These are phyloP conservation scores for Talaromyces liani DNA, from an alignment of 495 filamentous ascomycete genomes.

Conservation along the genomic window DNA sequence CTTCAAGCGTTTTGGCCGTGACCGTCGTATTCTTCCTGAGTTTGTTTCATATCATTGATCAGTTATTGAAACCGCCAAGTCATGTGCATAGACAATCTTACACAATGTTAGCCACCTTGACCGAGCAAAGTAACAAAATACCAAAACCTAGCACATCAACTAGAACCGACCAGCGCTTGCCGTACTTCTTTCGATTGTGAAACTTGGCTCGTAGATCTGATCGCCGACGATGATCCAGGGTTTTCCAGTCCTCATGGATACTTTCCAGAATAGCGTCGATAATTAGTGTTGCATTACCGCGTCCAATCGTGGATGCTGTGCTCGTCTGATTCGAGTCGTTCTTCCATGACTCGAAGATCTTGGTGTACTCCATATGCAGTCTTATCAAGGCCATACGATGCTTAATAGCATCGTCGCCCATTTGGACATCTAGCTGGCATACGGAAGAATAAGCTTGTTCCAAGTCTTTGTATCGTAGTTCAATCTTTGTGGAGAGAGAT, in stretches of 20 bases:
- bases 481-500: too few relatives aligned
- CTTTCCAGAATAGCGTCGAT: neutral
- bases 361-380: neutral
- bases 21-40: neutral
- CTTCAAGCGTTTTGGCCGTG: neutral
- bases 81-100: neutral
- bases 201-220: neutral
- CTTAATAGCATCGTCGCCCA: neutral
- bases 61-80: neutral
- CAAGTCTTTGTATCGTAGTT: neutral
- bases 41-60: neutral
- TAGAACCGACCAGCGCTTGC: neutral
- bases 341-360: neutral
- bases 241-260: neutral
- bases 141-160: neutral
- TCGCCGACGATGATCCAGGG: neutral
- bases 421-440: neutral
- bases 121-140: neutral
- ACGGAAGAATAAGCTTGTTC: neutral
- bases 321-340: neutral
- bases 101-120: neutral
- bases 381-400: neutral
- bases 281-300: neutral
- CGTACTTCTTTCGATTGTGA: neutral
- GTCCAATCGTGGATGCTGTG: neutral